Evolutionary conservation across 768 basidiomycete genomes (phyloP), one percentile per base, ranked within the genome.

Genomic region (Phylloporus sp.): DNA sequence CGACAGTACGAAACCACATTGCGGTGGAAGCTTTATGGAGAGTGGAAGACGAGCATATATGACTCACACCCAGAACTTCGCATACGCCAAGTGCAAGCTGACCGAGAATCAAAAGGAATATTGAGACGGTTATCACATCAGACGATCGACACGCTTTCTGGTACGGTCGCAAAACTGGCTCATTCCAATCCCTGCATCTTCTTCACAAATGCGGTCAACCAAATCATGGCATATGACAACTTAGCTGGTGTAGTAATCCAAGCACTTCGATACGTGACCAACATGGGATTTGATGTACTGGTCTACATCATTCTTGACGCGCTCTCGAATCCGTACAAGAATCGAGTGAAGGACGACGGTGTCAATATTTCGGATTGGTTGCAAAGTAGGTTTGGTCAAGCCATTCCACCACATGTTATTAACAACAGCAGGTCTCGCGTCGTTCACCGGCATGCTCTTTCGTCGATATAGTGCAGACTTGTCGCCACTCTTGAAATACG

Each of bases 191-290:
- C 97, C 5, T 87, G 85, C 59, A 85, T 95, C 45, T 82, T 98
- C 60, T 98, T 97, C 74, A 66, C 80, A 22, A 88, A 90, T 55
- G 91, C 89, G 0, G 85, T 99, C 42, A 85, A 86, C 58, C 97
- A 98, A 69, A 88, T 97, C 52, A 92, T 93, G 86, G 86, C 91
- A 13, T 99, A 99, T 63, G 91, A 95, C 64, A 99, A 98, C 69
- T 71, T 97, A 47, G 91, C 91, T 10, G 80, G 79, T 36, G 91
- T 94, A 20, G 88, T 97, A 38, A 88, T 98, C 23, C 92, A 93
- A 59, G 88, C 88, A 16, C 76, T 93, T 59, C 77, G 89, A 65
- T 95, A 90, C 70, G 84, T 93, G 57, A 93, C 92, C 4, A 86
- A 86, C 55, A 87, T 99, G 80, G 91, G 91, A 7, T 97, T 92